Conservation (phyloP, 345 rosid genomes). For the Eucalyptus paniculata region DNA sequence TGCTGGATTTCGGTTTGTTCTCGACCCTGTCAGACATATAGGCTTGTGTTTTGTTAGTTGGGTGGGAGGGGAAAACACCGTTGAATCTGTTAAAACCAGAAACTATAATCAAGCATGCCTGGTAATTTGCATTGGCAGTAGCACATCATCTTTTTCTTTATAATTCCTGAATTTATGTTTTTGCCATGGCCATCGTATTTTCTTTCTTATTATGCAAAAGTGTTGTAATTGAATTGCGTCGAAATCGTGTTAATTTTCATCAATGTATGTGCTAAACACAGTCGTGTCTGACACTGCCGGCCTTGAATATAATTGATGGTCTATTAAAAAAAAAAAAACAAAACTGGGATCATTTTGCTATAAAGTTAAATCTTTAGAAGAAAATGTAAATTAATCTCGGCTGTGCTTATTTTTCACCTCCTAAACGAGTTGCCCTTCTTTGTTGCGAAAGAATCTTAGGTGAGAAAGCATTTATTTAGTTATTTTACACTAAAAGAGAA, state of each 20-base stretch:
- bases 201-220: background rate
- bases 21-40: accelerated
- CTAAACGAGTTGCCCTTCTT: background rate
- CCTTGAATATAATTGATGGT: background rate
- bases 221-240: background rate
- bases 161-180: background rate
- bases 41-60: background rate
- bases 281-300: background rate
- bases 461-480: background rate
- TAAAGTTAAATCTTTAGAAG: background rate
- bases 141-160: background rate
- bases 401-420: background rate
- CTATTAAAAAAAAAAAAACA: background rate
- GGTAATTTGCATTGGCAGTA: background rate
- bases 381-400: background rate
- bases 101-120: background rate
- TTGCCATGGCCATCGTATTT: background rate
- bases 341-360: background rate
- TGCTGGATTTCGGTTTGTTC: background rate
- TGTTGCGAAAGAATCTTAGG: background rate
- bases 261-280: background rate
- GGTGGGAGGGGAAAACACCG: background rate
- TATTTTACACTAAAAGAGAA: background rate
- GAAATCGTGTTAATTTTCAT: background rate
- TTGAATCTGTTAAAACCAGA: background rate